Conservation (phyloP, 225 moss, liverwort and hornwort genomes). For the Climacium dendroides region DNA sequence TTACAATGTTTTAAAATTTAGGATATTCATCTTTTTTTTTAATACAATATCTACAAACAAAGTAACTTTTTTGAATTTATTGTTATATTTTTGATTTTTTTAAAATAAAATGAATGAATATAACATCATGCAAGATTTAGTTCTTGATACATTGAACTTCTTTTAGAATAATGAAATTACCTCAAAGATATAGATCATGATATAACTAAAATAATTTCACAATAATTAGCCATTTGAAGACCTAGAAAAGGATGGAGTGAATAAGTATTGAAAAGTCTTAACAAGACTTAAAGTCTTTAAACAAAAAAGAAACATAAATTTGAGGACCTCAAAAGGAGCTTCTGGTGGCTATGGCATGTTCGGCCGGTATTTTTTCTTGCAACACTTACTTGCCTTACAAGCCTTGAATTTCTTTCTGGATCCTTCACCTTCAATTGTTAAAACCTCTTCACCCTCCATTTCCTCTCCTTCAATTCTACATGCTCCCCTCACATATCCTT, state of each 20-base stretch:
- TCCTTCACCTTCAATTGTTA: background rate
- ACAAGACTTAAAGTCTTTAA: accelerated
- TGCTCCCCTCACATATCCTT: background rate
- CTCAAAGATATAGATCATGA: too few relatives aligned
- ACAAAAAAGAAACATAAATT: background rate
- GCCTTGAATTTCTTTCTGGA: background rate
- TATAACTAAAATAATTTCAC: background rate
- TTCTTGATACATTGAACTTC: background rate
- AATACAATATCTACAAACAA: background rate
- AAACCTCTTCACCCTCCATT: background rate
- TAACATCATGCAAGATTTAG: background rate
- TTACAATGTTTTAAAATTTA: background rate
- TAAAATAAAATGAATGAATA: background rate
- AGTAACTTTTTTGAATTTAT: background rate
- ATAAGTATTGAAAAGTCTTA: background rate
- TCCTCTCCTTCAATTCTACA: background rate
- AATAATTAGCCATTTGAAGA: background rate
- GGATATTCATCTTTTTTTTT: background rate
- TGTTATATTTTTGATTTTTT: too few relatives aligned
- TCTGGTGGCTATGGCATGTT: background rate
- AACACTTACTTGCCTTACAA: background rate
- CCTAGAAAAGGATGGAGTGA: accelerated
- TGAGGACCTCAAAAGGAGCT: background rate
- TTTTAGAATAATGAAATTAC: background rate
- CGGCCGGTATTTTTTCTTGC: background rate